Evolutionary conservation across 78 protist genomes (phyloP), one percentile per base, ranked within the genome.

Genomic region (Emiliania huxleyi): DNA sequence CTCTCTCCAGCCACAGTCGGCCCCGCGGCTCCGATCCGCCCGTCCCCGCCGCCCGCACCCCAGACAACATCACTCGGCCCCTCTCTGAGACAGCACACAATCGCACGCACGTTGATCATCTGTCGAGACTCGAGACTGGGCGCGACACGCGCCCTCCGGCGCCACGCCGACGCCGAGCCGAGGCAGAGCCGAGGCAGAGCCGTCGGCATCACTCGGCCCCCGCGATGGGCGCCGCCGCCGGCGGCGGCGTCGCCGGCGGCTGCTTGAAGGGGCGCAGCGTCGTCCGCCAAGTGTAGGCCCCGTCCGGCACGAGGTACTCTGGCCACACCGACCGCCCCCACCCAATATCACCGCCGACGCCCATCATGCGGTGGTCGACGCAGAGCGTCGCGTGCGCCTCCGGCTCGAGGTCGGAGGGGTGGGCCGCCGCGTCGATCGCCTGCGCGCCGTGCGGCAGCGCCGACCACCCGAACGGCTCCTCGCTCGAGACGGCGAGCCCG

Each of bases 321-420:
- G 26, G 21, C 26, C 23, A 21, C 21, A 87, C 90, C 22, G 69
- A 18, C 35, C 48, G 90, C 48, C 19, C 5, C 90, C 90, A 87
- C 25, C 44, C 12, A n/a, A n/a, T n/a, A 71, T 87, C 90, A 0
- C 90, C 90, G 43, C 90, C 90, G 29, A 87, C 90, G 43, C 90
- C 90, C 90, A 87, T 87, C 35, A n/a, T 35, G 71, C 25, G n/a
- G 69, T 45, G 77, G 69, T 87, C 90, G 71, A 87, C 23, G 40
- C 35, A 21, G 33, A 84, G 35, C 37, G 33, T 23, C 38, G 18
- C 1, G 38, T 22, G 18, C 38, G 0, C n/a, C 42, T 19, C 43
- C 37, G 56, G 38, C 48, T 1, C 18, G 37, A 87, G 71, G 38
- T 87, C 90, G 90, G 21, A 19, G 45, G 62, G 25, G 42, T 87